Conservation (phyloP, 371 early-diverging fungal genomes). For the Synchytrium microbalum region DNA sequence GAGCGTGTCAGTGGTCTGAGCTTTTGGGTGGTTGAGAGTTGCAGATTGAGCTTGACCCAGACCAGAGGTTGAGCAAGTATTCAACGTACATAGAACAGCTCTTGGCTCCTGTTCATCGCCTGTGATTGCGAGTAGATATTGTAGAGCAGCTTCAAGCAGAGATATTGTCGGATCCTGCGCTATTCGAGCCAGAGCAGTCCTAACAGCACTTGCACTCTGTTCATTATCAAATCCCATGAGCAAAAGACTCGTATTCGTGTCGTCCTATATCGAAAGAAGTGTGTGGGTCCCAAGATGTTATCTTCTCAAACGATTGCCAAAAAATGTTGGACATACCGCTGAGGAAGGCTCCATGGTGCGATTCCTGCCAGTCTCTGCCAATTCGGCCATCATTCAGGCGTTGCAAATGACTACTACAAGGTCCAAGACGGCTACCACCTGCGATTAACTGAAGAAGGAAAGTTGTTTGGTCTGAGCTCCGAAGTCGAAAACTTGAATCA, state of each 20-base stretch:
- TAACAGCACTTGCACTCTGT: conserved; percentile 11
- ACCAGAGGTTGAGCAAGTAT: background rate
- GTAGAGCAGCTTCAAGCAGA: conserved; percentile 16
- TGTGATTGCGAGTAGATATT: conserved; percentile 9
- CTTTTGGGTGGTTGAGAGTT: background rate
- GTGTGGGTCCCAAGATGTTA: no score
- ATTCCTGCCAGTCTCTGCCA: no score
- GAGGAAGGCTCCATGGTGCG: no score
- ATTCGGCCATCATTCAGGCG: no score
- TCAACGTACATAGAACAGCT: conserved; percentile 13
- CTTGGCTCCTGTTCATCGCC: conserved; percentile 12
- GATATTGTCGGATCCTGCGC: background rate
- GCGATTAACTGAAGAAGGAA: no score
- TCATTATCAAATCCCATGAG: conserved; percentile 24
- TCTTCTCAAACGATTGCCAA: no score
- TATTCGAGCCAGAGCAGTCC: conserved; percentile 7
- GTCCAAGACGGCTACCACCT: no score
- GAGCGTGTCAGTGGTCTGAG: conserved; percentile 8
- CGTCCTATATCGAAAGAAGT: no score
- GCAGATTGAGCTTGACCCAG: background rate
- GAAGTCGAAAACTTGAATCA: no score
- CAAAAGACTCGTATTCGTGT: conserved; percentile 15
- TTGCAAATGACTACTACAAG: no score
- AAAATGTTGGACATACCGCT: no score
- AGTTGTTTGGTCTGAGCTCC: no score